Conservation (phyloP, 257 asterid genomes). For the Solanum pinnatisectum region DNA sequence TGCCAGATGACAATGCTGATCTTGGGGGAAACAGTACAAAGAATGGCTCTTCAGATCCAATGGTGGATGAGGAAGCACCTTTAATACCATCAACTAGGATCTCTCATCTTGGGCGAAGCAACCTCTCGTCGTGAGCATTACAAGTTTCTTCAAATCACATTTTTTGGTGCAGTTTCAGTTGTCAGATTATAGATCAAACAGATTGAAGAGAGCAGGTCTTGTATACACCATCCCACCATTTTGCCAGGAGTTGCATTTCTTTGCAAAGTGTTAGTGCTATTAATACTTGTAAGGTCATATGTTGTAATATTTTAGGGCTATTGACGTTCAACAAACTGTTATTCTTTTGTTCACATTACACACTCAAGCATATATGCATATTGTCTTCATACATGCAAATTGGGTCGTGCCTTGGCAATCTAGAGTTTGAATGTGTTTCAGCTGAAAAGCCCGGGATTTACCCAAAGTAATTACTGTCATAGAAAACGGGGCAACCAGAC, state of each 20-base stretch:
- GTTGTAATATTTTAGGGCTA: neutral
- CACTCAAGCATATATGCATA: neutral
- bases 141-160: neutral
- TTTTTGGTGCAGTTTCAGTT: constrained; percentile 1
- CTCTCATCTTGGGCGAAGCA: constrained; percentile 57
- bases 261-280: neutral
- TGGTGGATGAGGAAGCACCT: constrained; percentile 55
- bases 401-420: neutral
- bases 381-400: neutral
- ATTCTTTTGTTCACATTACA: neutral
- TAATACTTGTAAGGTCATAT: neutral
- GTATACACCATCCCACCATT: neutral
- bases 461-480: neutral
- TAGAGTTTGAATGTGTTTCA: neutral
- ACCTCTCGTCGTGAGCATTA: constrained; percentile 3
- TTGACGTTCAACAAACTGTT: neutral
- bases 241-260: neutral
- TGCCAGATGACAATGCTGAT: constrained; percentile 21
- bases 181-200: neutral
- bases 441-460: neutral
- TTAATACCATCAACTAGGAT: constrained; percentile 46
- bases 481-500: neutral
- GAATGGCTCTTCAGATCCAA: constrained; percentile 14
- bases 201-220: neutral
- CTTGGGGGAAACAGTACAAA: constrained; percentile 11